Percentiles rank a stretch among this genome's conserved stretches.
These are phyloP conservation scores for Globisporangium paddicum DNA, from an alignment of 352 stramenopile species.

Conservation along the genomic window DNA sequence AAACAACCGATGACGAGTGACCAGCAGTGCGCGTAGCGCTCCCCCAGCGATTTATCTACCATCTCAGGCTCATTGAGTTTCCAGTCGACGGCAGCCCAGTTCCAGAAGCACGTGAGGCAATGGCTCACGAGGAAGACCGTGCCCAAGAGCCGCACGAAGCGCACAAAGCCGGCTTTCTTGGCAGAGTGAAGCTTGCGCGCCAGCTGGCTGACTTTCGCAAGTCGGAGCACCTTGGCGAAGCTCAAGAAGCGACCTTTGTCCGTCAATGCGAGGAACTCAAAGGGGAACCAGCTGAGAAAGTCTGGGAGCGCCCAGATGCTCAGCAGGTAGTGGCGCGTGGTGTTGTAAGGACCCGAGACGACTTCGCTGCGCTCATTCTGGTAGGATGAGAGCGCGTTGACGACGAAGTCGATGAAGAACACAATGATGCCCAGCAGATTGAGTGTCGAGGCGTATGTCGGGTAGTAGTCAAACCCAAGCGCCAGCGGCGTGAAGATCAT, in stretches of 20 bases:
- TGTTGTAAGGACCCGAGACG: slow-evolving; percentile 38
- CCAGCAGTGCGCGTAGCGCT: slow-evolving; percentile 49
- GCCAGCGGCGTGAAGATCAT: slow-evolving; percentile 47
- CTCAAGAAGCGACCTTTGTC: slow-evolving; percentile 46
- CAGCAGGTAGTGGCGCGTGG: slow-evolving; percentile 40
- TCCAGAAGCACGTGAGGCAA: slow-evolving; percentile 57
- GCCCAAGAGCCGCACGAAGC: slow-evolving; percentile 43
- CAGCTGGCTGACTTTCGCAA: slow-evolving; percentile 67
- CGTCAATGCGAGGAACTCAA: slow-evolving; percentile 34
- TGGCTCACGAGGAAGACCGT: slow-evolving; percentile 55
- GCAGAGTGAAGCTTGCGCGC: slow-evolving; percentile 47
- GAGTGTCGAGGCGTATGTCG: slow-evolving; percentile 18
- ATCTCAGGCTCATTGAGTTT: slow-evolving; percentile 26
- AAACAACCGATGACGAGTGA: slow-evolving; percentile 52
- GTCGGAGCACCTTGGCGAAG: slow-evolving; percentile 57
- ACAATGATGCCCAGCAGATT: slow-evolving; percentile 35
- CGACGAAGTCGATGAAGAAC: slow-evolving; percentile 53
- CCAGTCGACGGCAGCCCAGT: slow-evolving; percentile 48
- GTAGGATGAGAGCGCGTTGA: slow-evolving; percentile 56
- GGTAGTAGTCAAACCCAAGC: slow-evolving; percentile 39
- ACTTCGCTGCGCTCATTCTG: slow-evolving; percentile 40
- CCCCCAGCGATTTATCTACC: slow-evolving; percentile 15
- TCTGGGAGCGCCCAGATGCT: slow-evolving; percentile 54
- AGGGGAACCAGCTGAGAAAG: slow-evolving; percentile 69
- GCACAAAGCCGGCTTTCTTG: slow-evolving; percentile 61